phyloP scores from a whole-genome alignment of 129 eudicot genomes.

The Erigeron canadensis region DNA sequence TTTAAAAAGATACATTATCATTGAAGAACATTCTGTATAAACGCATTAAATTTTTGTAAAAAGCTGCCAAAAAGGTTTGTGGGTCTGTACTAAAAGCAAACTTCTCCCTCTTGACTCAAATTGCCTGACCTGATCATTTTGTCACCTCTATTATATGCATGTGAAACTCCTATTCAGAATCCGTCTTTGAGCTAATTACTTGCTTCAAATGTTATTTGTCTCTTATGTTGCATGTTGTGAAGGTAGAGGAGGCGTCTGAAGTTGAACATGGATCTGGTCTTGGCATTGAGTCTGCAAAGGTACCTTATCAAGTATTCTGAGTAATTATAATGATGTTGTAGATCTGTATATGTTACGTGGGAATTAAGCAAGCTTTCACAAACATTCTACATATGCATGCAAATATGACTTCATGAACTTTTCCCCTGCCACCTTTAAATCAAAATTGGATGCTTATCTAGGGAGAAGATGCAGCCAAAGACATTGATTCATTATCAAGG shows the following conservation, averaged over 20 bases:
- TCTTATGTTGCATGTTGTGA: conserved; percentile 32
- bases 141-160: neutral
- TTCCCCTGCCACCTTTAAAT: conserved; percentile 7
- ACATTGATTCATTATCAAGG: conserved; percentile 63
- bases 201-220: conserved; percentile 29
- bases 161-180: conserved; percentile 4
- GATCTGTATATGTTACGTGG: conserved; percentile 1
- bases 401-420: neutral
- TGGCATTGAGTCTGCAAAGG: conserved; percentile 42
- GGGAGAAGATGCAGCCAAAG: conserved; percentile 46
- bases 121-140: too few species aligned
- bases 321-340: conserved; percentile 6
- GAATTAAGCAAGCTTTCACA: neutral
- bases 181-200: conserved; percentile 8
- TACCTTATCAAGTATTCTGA: conserved; percentile 11
- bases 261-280: conserved; percentile 24
- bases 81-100: too few species aligned
- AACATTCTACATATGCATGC: neutral
- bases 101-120: too few species aligned
- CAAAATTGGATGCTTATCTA: conserved; percentile 28
- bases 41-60: too few species aligned
- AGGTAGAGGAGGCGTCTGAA: conserved; percentile 40
- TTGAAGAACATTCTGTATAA: too few species aligned
- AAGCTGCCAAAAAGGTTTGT: too few species aligned
- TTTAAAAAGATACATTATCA: too few species aligned